Base-by-base conservation (phyloP, 2,329 filamentous ascomycete genomes). In the Stachybotrys echinatus region DNA sequence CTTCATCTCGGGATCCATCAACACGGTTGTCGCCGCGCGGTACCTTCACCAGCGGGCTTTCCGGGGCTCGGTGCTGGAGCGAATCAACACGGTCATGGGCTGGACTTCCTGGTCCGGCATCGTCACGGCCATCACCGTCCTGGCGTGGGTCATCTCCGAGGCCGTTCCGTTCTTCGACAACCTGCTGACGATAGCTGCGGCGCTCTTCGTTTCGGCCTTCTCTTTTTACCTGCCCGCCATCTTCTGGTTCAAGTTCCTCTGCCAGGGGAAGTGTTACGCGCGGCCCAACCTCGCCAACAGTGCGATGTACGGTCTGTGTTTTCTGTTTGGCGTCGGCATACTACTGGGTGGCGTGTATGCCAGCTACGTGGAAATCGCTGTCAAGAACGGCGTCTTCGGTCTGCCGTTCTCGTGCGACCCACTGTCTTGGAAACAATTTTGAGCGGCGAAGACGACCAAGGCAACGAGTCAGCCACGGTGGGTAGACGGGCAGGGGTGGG, bases 131-230 rank as follows among this genome's bases (percentile, higher is more conserved):
- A 64, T 84, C 37, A 89, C 85, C 72, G 47, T 84, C 12, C 45
- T 85, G 17, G 81, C 82, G 2, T 89, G 83, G 79, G 63, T 89
- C 55, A 81, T 90, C 54, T 85, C 86, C 7, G 80, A 85, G 58
- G 79, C 83, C 1, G 84, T 89, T 44, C 87, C 87, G 3, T 82
- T 84, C 61, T 90, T 89, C 69, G 80, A 79, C 52, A 74, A 84
- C 42, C 69, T 89, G 40, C 69, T 89, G 17, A 69, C 72, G 42
- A 72, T 77, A 56, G 68, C 61, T 50, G 74, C 73, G 6, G 65
- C 72, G 6, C 68, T 77, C 18, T 76, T 77, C 58, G 64, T 76
- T 51, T 74, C 72, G 67, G 44, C 22, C 6, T 46, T 46, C 18
- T 19, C 44, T 6, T 19, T 46, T 18, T 46, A 27, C 17, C 19